Evolutionary conservation across 2,329 filamentous ascomycete genomes (phyloP), one percentile per base, ranked within the genome.

Genomic region (Calonectria hawksworthii): DNA sequence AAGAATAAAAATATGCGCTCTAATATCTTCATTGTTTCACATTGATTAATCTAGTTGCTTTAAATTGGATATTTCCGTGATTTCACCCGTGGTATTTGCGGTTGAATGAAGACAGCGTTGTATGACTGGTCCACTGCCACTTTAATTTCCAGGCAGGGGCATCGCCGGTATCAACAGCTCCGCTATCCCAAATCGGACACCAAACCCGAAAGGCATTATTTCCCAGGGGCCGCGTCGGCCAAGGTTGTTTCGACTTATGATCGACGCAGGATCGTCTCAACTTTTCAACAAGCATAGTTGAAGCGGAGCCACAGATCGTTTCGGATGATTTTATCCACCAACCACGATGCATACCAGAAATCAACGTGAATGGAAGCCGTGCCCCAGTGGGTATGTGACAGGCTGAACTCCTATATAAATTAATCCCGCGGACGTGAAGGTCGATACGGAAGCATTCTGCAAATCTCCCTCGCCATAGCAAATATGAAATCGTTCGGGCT

Each of bases 401-500:
- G 16, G 36, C 51, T 23, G 30, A 23, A 4, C 4, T 41, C 10
- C 5, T 2, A 51, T 68, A 68, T 68, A 68, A 56, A 68, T 36
- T 32, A 16, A 13, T 21, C 18, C 23, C 18, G 26, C 36, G n/a
- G 6, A 50, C 51, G 30, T 41, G n/a, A 11, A 28, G 14, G 8
- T 30, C 10, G 41, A 14, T 6, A 9, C 9, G 11, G 11, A 21
- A 16, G 30, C 14, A 26, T 44, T 34, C 10, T 50, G 8, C 16
- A 10, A 14, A 26, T 2, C 2, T 26, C 18, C 13, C 7, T 36
- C 38, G 52, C 16, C 18, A 38, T 13, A 47, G 4, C n/a, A 32
- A 68, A 73, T 2, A 73, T 73, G 70, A 73, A 65, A 51, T 68
- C 70, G 2, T 52, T 68, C 9, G 16, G 63, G 16, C 34, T 74